A percentile compares a stretch with the other conserved stretches of the same genome.
Evolutionary conservation across 2,329 filamentous ascomycete genomes (phyloP).

Genomic region (Fusarium sp.): DNA sequence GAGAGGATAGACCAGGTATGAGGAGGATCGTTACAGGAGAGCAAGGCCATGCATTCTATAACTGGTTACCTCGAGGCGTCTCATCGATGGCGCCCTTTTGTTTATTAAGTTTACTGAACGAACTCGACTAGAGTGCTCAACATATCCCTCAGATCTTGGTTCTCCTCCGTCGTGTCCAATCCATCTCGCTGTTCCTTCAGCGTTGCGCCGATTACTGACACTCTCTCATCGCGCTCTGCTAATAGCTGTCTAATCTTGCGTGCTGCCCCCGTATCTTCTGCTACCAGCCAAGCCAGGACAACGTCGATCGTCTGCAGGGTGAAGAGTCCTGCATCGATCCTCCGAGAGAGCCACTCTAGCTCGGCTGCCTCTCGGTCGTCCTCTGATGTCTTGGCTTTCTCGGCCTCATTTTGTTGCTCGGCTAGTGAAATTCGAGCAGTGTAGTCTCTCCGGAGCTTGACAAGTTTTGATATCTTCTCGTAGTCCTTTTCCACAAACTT

Average conservation of each 20-base stretch:
- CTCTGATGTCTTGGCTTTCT: constrained; percentile 22
- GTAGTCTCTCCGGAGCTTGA: constrained; percentile 81
- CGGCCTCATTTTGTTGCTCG: constrained; percentile 64
- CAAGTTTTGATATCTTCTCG: constrained; percentile 83
- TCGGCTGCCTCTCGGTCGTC: constrained; percentile 67
- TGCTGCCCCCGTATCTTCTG: constrained; percentile 86
- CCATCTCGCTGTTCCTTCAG: constrained; percentile 73
- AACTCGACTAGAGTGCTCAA: constrained; percentile 67
- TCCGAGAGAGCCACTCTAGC: constrained; percentile 80
- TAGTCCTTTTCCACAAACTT: constrained; percentile 98
- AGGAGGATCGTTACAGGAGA: constrained; percentile 35
- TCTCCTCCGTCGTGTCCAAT: constrained; percentile 71
- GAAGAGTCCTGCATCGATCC: constrained; percentile 89
- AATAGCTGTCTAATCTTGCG: constrained; percentile 75
- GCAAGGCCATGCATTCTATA: constrained; percentile 36
- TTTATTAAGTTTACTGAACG: constrained; percentile 55
- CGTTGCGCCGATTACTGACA: constrained; percentile 76
- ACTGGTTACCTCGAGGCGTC: constrained; percentile 30
- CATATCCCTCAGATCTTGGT: constrained; percentile 72
- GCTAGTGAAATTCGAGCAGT: constrained; percentile 71
- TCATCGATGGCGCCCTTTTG: constrained; percentile 30
- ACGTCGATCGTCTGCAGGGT: constrained; percentile 87
- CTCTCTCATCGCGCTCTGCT: constrained; percentile 76
- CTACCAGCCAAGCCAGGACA: constrained; percentile 90
- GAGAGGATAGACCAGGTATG: constrained; percentile 23